A percentile compares a stretch with the other conserved stretches of the same genome.
Evolutionary conservation across 495 filamentous ascomycete species (phyloP).

Genomic region (Podospora bellae-mahoneyi): DNA sequence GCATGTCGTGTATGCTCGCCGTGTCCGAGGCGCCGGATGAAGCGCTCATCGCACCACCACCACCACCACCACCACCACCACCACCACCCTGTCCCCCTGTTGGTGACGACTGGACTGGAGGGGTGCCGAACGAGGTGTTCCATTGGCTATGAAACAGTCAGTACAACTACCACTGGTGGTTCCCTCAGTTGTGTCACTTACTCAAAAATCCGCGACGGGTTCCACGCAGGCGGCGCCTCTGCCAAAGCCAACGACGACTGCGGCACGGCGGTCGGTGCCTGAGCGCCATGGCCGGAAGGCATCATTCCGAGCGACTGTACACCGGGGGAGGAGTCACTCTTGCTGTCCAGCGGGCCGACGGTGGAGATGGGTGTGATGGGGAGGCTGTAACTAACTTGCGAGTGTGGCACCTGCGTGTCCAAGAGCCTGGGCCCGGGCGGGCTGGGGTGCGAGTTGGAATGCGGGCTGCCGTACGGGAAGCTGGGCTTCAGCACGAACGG

Average conservation of each 20-base stretch:
- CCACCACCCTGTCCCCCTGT: slow-evolving; percentile 31
- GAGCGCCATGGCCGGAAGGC: slow-evolving; percentile 52
- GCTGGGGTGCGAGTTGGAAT: slow-evolving; percentile 55
- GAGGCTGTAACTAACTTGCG: slow-evolving; percentile 73
- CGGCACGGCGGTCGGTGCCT: slow-evolving; percentile 38
- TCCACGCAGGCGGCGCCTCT: slow-evolving; percentile 74
- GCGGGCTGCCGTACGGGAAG: slow-evolving; percentile 86
- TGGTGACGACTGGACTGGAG: slow-evolving; percentile 44
- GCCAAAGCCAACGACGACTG: slow-evolving; percentile 56
- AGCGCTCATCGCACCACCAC: slow-evolving; percentile 36
- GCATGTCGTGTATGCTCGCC: slow-evolving; percentile 49
- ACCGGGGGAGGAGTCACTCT: slow-evolving; percentile 78
- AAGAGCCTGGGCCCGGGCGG: slow-evolving; percentile 50
- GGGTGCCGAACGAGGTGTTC: slow-evolving; percentile 85
- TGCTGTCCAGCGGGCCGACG: slow-evolving; percentile 66
- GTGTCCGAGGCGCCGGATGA: slow-evolving; percentile 50
- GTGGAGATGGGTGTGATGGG: slow-evolving; percentile 80
- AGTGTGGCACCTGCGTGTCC: slow-evolving; percentile 50
- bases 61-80: neutral
- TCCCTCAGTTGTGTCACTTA: slow-evolving; percentile 47
- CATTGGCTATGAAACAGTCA: slow-evolving; percentile 62
- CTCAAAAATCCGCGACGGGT: slow-evolving; percentile 91
- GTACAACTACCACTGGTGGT: slow-evolving; percentile 24
- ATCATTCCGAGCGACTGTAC: slow-evolving; percentile 77
- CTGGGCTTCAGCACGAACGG: slow-evolving; percentile 85